phyloP scores from a whole-genome alignment of 202 grass and related monocot species.

The Hordeum pubiflorum region DNA sequence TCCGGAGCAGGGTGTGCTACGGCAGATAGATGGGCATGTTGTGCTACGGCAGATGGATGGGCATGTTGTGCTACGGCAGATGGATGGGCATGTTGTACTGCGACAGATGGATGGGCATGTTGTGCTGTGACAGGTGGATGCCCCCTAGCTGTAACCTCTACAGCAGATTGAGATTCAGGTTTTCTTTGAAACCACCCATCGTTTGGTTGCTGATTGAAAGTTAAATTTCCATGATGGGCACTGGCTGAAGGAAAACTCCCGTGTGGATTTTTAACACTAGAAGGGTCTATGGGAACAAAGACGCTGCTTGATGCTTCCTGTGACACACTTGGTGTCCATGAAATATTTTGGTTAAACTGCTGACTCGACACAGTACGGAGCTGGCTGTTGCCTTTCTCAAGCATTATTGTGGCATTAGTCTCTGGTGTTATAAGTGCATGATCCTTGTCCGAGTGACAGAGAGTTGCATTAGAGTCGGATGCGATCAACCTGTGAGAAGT shows the following conservation, averaged over 20 bases:
- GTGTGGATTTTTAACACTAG: constrained; percentile 25
- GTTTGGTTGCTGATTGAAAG: constrained; percentile 27
- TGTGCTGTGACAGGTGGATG: constrained; percentile 34
- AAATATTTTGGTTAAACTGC: constrained; percentile 28
- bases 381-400: constrained; percentile 36
- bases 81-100: too few relatives aligned
- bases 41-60: background rate
- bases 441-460: constrained; percentile 42
- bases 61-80: background rate
- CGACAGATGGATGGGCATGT: background rate
- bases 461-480: constrained; percentile 34
- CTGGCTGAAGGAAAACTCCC: constrained; percentile 17
- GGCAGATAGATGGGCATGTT: background rate
- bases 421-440: constrained; percentile 20
- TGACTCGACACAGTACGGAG: background rate
- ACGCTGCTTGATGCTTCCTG: constrained; percentile 23
- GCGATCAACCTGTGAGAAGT: constrained; percentile 25
- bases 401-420: constrained; percentile 29
- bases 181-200: constrained; percentile 32
- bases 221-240: constrained; percentile 19
- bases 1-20: background rate
- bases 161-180: constrained; percentile 12
- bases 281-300: constrained; percentile 22
- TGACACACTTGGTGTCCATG: background rate
- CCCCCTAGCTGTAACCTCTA: constrained; percentile 40